Evolutionary conservation across 768 basidiomycete genomes (phyloP).

Genomic region (Pleurotus cornucopiae): DNA sequence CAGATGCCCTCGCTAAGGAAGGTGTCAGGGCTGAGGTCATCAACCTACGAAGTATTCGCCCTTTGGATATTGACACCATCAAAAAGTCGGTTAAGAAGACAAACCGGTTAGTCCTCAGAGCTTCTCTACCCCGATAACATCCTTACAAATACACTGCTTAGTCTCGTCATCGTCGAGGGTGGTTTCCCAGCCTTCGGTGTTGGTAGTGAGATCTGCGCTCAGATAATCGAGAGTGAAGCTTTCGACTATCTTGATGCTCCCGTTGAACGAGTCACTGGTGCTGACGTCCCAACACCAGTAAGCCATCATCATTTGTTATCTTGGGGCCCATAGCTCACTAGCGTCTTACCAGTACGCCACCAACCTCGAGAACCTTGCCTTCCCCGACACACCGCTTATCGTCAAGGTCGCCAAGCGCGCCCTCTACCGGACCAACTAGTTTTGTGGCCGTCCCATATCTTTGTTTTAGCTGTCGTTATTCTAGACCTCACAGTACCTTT

Average conservation of each 20-base stretch:
- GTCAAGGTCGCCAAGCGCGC: constrained; percentile 94
- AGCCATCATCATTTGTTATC: constrained; percentile 22
- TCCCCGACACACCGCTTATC: constrained; percentile 90
- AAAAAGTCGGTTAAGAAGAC: constrained; percentile 98
- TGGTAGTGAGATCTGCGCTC: constrained; percentile 96
- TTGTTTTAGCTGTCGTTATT: constrained; percentile 8
- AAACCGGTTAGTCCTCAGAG: constrained; percentile 59
- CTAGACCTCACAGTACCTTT: neutral
- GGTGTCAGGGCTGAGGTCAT: constrained; percentile 97
- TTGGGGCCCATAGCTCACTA: constrained; percentile 3
- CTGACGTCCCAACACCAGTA: constrained; percentile 95
- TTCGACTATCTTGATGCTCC: constrained; percentile 99
- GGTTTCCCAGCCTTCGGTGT: constrained; percentile 99
- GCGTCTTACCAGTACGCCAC: constrained; percentile 67
- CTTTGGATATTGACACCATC: constrained; percentile 97
- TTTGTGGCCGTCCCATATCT: constrained; percentile 6
- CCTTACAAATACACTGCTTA: constrained; percentile 23
- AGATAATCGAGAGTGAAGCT: constrained; percentile 95
- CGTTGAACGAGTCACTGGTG: constrained; percentile 95
- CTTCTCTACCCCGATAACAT: neutral
- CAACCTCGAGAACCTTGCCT: constrained; percentile 83
- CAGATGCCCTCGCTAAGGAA: constrained; percentile 89
- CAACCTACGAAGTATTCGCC: constrained; percentile 94
- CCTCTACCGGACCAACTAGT: constrained; percentile 83
- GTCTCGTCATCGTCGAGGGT: constrained; percentile 92